Conservation (phyloP, 768 basidiomycete genomes). For the Agrocybe praecox region DNA sequence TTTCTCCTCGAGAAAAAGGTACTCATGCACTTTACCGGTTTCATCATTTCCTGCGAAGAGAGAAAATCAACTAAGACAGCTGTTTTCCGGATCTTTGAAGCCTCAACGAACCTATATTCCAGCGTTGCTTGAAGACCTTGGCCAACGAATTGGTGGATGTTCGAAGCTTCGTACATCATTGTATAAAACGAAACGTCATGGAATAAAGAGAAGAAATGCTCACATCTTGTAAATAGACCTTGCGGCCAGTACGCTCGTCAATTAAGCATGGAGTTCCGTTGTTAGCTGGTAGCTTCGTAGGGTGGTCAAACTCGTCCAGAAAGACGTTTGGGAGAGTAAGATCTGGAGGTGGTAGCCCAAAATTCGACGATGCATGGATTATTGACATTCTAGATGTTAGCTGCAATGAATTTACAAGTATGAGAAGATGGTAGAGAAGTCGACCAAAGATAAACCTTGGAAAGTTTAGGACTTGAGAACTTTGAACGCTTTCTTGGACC, state of each 20-base stretch:
- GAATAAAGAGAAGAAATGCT: neutral
- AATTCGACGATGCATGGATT: neutral
- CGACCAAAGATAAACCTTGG: no score
- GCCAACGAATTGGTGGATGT: neutral
- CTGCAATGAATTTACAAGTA: neutral
- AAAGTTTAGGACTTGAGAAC: no score
- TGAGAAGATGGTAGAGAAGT: no score
- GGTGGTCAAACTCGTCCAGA: neutral
- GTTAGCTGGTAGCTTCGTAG: neutral
- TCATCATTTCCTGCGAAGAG: neutral
- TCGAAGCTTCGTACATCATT: neutral
- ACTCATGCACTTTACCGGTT: neutral
- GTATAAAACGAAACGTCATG: neutral
- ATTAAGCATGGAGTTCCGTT: neutral
- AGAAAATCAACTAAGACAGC: no score
- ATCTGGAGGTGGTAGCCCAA: neutral
- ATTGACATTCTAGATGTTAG: neutral
- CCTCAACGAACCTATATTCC: neutral
- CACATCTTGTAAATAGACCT: neutral
- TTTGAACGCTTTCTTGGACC: no score
- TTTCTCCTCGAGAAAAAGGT: neutral
- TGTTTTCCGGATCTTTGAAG: no score
- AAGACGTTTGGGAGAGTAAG: neutral
- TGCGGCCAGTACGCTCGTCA: neutral
- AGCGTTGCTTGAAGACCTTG: neutral